Evolutionary conservation across 2,329 filamentous ascomycete genomes (phyloP).

Genomic region (Aspergillus pseudonomiae): DNA sequence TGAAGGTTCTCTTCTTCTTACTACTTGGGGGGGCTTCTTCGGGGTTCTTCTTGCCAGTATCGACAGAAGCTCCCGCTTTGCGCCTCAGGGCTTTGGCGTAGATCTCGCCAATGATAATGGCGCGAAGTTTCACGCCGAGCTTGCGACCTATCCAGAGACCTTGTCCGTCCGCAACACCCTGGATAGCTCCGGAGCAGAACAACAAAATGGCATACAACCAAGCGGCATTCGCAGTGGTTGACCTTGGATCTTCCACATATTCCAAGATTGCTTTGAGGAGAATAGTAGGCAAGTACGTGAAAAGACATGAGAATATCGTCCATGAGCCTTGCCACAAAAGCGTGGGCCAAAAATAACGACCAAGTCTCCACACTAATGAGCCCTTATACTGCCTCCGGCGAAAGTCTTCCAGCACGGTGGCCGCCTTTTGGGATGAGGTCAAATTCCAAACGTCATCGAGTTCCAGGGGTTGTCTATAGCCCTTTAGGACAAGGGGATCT

Average conservation of each 20-base stretch:
- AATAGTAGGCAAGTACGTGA: constrained; percentile 89
- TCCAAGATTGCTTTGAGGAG: constrained; percentile 89
- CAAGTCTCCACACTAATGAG: constrained; percentile 75
- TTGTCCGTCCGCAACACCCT: constrained; percentile 81
- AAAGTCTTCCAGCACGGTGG: constrained; percentile 76
- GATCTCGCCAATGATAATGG: constrained; percentile 95
- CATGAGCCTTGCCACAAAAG: constrained; percentile 78
- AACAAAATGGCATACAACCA: constrained; percentile 95
- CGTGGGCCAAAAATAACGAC: constrained; percentile 79
- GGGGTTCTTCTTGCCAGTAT: constrained; percentile 69
- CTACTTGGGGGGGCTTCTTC: constrained; percentile 43
- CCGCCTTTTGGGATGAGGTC: constrained; percentile 83
- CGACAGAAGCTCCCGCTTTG: constrained; percentile 78
- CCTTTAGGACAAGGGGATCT: constrained; percentile 83
- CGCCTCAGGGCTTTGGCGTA: constrained; percentile 93
- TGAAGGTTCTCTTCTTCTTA: constrained; percentile 52
- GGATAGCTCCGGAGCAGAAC: constrained; percentile 77
- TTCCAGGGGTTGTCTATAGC: constrained; percentile 82
- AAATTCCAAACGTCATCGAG: constrained; percentile 91
- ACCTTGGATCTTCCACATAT: constrained; percentile 82
- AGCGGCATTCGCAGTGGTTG: constrained; percentile 79
- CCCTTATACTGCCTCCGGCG: constrained; percentile 82
- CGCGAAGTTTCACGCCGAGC: constrained; percentile 88
- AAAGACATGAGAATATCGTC: constrained; percentile 76
- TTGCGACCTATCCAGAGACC: constrained; percentile 92